These are phyloP conservation scores for Sextonia rubra DNA, from an alignment of 164 flowering plant genomes.

Conservation along the genomic window DNA sequence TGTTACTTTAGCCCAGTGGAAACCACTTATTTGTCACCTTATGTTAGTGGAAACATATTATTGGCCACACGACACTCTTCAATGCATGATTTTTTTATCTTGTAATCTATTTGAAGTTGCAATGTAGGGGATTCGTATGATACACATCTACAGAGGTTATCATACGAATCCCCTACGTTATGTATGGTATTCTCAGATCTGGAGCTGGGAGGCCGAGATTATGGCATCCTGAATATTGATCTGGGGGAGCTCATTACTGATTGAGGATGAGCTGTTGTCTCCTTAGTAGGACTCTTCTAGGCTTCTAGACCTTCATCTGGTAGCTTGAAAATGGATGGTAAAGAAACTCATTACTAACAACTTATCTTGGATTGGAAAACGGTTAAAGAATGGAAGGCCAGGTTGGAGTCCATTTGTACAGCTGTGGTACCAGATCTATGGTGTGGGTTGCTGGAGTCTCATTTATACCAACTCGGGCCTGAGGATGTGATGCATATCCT, in stretches of 20 bases:
- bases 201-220: background rate
- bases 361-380: too few relatives aligned
- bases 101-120: background rate
- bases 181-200: background rate
- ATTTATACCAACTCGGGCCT: background rate
- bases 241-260: background rate
- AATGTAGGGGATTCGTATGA: background rate
- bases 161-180: too few relatives aligned
- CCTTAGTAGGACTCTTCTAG: background rate
- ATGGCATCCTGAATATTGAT: background rate
- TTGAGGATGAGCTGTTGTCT: background rate
- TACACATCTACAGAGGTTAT: background rate
- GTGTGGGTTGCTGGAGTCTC: background rate
- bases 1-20: conserved; percentile 3
- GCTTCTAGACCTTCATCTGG: background rate
- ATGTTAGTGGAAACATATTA: conserved; percentile 17
- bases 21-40: conserved; percentile 5
- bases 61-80: background rate
- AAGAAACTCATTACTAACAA: too few relatives aligned
- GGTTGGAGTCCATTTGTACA: background rate
- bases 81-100: background rate
- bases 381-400: background rate
- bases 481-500: background rate
- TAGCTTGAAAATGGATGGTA: background rate
- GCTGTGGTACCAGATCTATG: background rate